Evolutionary conservation across 306 rosid genomes (phyloP), one percentile per base, ranked within the genome.

Genomic region (Hippophae rhamnoides): DNA sequence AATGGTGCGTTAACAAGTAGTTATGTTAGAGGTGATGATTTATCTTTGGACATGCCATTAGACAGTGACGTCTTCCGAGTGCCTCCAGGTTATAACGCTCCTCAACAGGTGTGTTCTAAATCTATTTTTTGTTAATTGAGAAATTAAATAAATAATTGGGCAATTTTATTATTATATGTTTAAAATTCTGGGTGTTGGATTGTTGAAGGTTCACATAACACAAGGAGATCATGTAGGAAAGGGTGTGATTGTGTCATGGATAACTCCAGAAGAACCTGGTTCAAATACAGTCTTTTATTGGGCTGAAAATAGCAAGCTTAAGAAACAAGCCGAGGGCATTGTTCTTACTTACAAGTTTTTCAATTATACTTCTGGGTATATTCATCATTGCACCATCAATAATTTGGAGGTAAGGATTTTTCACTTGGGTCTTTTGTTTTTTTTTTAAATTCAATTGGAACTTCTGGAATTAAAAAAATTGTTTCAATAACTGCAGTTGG

Each of bases 181-280:
- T 49, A 7, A 3, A 7, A 6, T 49, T 49, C 14, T 12, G 53
- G 52, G 52, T 48, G 3, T 48, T 13, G 52, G 13, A 8, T 41
- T 31, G 6, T 6, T 58, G 13, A 72, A 90, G 98, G 96, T 92
- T 81, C 98, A 92, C 69, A 80, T 87, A 66, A 87, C 96, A 6
- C 98, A 87, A 77, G 96, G 98, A 64, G 95, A 87, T 58, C 72
- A 27, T 63, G 84, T 48, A 56, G 98, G 98, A 14, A 81, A 58
- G 62, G 79, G 88, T 25, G 78, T 92, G 69, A 85, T 92, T 5
- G 86, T 92, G 49, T 85, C 96, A 50, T 92, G 95, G 95, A 81
- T 83, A 41, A 85, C 95, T 0, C 78, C 66, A 52, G 76, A 72
- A 25, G 86, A 84, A 76, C 89, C 89, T 3, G 96, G 95, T 49